phyloP scores from a whole-genome alignment of 116 monocot genomes.

The Thalassia testudinum region DNA sequence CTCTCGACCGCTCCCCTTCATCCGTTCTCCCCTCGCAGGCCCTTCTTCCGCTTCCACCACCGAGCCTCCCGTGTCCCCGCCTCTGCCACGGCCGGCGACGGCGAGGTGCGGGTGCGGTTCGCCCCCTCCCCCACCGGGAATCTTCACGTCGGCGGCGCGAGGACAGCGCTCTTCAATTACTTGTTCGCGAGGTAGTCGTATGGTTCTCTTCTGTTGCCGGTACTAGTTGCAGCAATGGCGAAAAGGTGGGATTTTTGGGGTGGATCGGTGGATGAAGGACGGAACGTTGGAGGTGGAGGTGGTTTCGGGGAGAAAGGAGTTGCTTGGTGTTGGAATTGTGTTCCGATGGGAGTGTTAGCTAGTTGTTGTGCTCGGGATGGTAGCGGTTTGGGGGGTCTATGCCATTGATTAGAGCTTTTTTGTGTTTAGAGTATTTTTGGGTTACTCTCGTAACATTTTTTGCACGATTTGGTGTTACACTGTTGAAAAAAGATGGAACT shows the following conservation, averaged over 20 bases:
- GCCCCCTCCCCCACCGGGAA: conserved; percentile 74
- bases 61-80: conserved; percentile 14
- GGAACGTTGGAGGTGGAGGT: neutral
- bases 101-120: conserved; percentile 63
- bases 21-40: conserved; percentile 7
- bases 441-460: too few relatives aligned
- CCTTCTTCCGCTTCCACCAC: conserved; percentile 8
- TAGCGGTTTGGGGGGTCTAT: too few relatives aligned
- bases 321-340: too few relatives aligned
- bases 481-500: too few relatives aligned
- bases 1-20: conserved; percentile 16
- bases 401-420: too few relatives aligned
- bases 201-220: neutral
- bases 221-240: too few relatives aligned
- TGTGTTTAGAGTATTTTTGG: too few relatives aligned
- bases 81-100: conserved; percentile 11
- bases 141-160: conserved; percentile 64
- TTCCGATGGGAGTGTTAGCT: too few relatives aligned
- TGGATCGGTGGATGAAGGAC: neutral
- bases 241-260: neutral
- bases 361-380: too few relatives aligned
- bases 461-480: too few relatives aligned
- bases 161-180: conserved; percentile 92
- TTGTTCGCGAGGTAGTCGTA: conserved; percentile 60
- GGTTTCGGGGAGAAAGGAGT: neutral